Conservation (phyloP, 768 basidiomycete species). For the Mycena capillaripes region DNA sequence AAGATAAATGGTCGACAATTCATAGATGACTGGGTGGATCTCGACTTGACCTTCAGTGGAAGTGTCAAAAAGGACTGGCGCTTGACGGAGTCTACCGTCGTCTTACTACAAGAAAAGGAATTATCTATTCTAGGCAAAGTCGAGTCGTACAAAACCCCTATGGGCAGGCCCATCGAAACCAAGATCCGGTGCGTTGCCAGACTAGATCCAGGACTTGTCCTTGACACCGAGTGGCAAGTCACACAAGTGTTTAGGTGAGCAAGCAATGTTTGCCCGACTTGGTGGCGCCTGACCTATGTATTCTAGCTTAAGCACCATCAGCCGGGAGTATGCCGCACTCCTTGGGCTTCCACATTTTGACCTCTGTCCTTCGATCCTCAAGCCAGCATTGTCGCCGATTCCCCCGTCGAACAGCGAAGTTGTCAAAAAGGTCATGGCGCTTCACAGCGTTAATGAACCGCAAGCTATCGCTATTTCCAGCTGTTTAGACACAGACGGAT, state of each 20-base stretch:
- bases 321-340: constrained; percentile 93
- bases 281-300: constrained; percentile 15
- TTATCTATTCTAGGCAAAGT: constrained; percentile 82
- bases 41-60: constrained; percentile 76
- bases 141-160: constrained; percentile 34
- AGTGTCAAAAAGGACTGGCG: constrained; percentile 78
- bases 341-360: constrained; percentile 88
- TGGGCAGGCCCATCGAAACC: constrained; percentile 29
- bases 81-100: constrained; percentile 86
- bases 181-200: constrained; percentile 29
- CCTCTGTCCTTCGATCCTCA: constrained; percentile 76
- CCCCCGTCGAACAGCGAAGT: constrained; percentile 62
- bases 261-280: constrained; percentile 33
- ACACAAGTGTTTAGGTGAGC: constrained; percentile 87
- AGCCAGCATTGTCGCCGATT: constrained; percentile 69
- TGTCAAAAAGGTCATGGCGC: constrained; percentile 74
- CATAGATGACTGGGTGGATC: constrained; percentile 86
- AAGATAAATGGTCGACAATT: constrained; percentile 79
- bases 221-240: constrained; percentile 79
- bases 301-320: constrained; percentile 86
- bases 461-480: constrained; percentile 92
- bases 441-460: constrained; percentile 89
- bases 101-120: constrained; percentile 77
- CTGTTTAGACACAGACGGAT: constrained; percentile 79
- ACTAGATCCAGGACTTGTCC: constrained; percentile 72